Conservation (phyloP, 2,329 filamentous ascomycete genomes). For the Hymenoscyphus occultus region DNA sequence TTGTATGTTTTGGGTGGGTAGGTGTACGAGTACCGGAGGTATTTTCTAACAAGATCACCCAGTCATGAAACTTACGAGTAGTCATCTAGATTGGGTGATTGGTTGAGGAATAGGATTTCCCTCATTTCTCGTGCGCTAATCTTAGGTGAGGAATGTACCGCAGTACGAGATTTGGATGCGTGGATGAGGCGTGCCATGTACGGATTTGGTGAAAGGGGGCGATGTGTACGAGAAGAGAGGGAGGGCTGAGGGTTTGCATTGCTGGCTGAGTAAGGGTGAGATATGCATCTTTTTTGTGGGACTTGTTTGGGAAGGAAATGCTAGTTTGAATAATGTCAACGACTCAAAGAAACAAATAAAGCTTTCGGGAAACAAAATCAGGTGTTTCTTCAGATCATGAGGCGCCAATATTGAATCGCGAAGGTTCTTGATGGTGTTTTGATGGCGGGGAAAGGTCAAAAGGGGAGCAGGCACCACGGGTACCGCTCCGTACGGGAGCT, state of each 20-base stretch:
- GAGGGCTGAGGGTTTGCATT: neutral
- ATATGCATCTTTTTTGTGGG: neutral
- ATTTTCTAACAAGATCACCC: neutral
- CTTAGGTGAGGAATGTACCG: slow-evolving; percentile 9
- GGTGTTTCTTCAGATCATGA: neutral
- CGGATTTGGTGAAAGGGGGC: neutral
- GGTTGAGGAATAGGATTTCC: neutral
- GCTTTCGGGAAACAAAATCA: neutral
- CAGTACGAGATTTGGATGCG: neutral
- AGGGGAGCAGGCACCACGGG: neutral
- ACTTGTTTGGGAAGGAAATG: neutral
- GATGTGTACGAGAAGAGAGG: neutral
- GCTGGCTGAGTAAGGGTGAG: neutral
- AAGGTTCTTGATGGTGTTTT: neutral
- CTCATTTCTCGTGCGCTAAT: neutral
- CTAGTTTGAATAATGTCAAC: neutral
- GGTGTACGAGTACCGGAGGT: too few species aligned
- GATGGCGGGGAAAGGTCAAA: neutral
- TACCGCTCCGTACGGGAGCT: neutral
- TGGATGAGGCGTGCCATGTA: neutral
- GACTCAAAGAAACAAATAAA: neutral
- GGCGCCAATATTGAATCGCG: neutral
- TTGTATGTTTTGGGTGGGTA: too few species aligned
- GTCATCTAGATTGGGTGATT: neutral
- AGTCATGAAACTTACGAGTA: neutral